phyloP scores from a whole-genome alignment of 2,329 filamentous ascomycete genomes.

The Botrytis byssoidea region DNA sequence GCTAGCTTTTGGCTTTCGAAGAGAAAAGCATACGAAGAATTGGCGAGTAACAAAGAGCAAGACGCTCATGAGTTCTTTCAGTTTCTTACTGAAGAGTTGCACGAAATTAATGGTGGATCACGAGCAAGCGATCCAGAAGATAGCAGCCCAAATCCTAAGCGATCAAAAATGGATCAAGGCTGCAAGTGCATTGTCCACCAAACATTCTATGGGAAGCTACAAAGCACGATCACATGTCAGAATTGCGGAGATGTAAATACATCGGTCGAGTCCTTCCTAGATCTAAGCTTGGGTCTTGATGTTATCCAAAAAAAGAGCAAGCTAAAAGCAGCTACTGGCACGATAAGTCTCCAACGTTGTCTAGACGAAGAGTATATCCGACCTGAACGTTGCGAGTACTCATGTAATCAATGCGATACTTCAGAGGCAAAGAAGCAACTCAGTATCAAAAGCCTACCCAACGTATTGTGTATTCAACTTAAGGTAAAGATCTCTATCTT shows the following conservation, averaged over 20 bases:
- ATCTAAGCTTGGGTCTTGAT: constrained; percentile 85
- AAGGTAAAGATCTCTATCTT: constrained; percentile 59
- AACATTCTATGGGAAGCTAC: constrained; percentile 89
- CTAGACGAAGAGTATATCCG: constrained; percentile 83
- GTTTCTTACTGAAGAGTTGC: constrained; percentile 88
- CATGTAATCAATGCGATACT: constrained; percentile 74
- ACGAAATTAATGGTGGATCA: constrained; percentile 68
- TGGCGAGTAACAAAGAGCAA: constrained; percentile 91
- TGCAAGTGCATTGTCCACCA: constrained; percentile 93
- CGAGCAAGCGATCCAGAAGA: constrained; percentile 39
- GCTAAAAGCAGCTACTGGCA: constrained; percentile 43
- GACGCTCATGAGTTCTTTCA: constrained; percentile 98
- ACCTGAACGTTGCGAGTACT: constrained; percentile 85
- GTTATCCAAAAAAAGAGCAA: constrained; percentile 64
- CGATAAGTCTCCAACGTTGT: constrained; percentile 67
- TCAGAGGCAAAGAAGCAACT: constrained; percentile 83
- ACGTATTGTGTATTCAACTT: constrained; percentile 86
- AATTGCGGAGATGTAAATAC: constrained; percentile 80
- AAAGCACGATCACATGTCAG: constrained; percentile 86
- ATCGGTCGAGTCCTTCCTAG: constrained; percentile 84
- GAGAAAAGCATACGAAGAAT: constrained; percentile 66
- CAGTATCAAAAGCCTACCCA: constrained; percentile 79
- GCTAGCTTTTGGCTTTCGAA: constrained; percentile 88
- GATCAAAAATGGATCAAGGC: constrained; percentile 33
- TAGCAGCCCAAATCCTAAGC: constrained; percentile 28